Evolutionary conservation across 2,329 filamentous ascomycete genomes (phyloP), one percentile per base, ranked within the genome.

Genomic region (Botrytis squamosa): DNA sequence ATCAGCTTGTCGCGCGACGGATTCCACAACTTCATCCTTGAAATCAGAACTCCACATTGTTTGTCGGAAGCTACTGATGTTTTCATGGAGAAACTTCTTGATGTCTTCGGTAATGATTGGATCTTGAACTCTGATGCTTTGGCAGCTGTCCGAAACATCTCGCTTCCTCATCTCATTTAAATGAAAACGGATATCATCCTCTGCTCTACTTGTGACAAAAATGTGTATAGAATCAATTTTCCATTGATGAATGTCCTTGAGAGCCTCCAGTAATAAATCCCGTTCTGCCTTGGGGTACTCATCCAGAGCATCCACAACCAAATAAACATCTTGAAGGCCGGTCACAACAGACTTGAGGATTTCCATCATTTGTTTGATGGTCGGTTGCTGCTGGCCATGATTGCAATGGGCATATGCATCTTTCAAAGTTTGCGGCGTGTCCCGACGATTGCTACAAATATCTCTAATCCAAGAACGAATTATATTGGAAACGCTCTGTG

Each of bases 401-500:
- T 52, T 52, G 9, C 10, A 52, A 52, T 6, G 10, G 1, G 49
- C 10, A 52, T 52, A 52, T 6, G 49, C 22, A n/a, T 52, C 49
- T 52, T n/a, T 52, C 49, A 52, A 52, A 52, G 49, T n/a, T n/a
- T n/a, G 49, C 22, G 49, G 49, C 25, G 49, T 52, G 14, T 52
- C 49, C 6, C 49, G 49, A n/a, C 49, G 49, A n/a, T 52, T 52
- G 6, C 49, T 52, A 52, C 49, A 52, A 14, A 52, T n/a, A 4
- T 52, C 49, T 52, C 22, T 14, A n/a, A n/a, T 52, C 49, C 49
- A 52, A 52, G 49, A 52, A 52, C 49, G 49, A 52, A 52, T 52
- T 52, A 52, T 52, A n/a, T 52, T 52, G 49, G 49, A 52, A 4
- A 77, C 33, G 63, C 69, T 67, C 57, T 75, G 70, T 40, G 71